Evolutionary conservation across 495 filamentous ascomycete genomes (phyloP), one percentile per base, ranked within the genome.

Genomic region (Platismatia glauca): DNA sequence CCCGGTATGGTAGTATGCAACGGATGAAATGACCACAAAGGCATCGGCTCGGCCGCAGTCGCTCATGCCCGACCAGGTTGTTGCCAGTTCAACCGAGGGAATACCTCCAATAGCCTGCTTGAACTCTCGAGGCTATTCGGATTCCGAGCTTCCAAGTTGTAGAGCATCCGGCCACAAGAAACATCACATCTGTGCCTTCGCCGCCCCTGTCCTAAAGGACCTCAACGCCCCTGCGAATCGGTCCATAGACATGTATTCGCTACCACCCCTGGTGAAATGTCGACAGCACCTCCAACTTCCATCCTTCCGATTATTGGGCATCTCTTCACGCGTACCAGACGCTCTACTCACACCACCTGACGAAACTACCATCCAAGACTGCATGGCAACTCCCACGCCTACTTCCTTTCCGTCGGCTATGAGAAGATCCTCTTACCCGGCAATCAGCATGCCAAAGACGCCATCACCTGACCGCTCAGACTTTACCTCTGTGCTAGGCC

Each of bases 251-350:
- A 53, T 53, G 50, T 35, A 56, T 62, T 55, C 38, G 20, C 13
- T 34, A 15, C 33, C 58, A 53, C 41, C n/a, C n/a, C 43, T 18
- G 20, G 33, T 43, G 35, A 67, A 65, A 62, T 0, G 24, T 35
- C 57, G 39, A 44, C 62, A 59, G 22, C 15, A 55, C 27, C 50
- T 70, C 56, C 63, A 63, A 37, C 72, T 78, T 4, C 77, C 77
- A 12, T 75, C 74, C 1, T 77, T 78, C 65, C 73, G 79, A 57
- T 63, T 71, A 15, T 67, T 77, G 20, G 72, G 76, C 20, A 72
- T 73, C 29, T 64, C 68, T n/a, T 73, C 77, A 50, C 75, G 75
- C 41, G 70, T 71, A 57, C 72, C 77, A 55, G 76, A 71, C 41
- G 59, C 58, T 39, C 48, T 68, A 15, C 59, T 70, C 50, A 70